Percentiles rank a stretch among this genome's conserved stretches.
Conservation (phyloP, 1,284 basidiomycete species). For the Apiotrichum veenhuisii region DNA sequence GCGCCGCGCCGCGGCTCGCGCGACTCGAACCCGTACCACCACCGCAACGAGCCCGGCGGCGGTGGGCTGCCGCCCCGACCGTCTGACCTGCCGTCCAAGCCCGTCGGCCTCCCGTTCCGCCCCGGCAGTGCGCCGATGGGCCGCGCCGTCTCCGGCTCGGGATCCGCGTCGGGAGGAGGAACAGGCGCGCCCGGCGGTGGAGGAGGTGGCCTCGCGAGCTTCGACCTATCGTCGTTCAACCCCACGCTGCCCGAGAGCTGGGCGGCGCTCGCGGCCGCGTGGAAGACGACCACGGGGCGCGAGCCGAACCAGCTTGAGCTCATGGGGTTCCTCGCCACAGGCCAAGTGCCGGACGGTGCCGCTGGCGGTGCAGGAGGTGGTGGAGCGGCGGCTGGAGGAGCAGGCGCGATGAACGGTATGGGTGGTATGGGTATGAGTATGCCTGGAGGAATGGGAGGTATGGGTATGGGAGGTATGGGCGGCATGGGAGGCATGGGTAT, state of each 20-base stretch:
- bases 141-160: background rate
- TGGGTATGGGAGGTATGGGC: background rate
- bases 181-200: background rate
- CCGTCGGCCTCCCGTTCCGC: conserved; percentile 3
- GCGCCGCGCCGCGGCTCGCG: background rate
- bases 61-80: conserved; percentile 11
- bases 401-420: conserved; percentile 4
- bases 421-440: conserved; percentile 14
- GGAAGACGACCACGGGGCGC: conserved; percentile 32
- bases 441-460: background rate
- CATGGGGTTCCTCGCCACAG: conserved; percentile 36
- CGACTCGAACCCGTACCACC: too few relatives aligned
- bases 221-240: conserved; percentile 37
- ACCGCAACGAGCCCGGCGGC: background rate
- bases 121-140: conserved; percentile 1
- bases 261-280: conserved; percentile 34
- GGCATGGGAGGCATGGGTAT: conserved; percentile 2
- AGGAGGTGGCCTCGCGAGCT: conserved; percentile 20
- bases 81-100: conserved; percentile 10
- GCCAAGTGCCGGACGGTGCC: conserved; percentile 3
- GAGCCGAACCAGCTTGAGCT: conserved; percentile 42
- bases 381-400: background rate
- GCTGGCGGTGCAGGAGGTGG: background rate
- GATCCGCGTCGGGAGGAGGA: background rate
- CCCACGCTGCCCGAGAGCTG: conserved; percentile 33